Percentiles rank a stretch among this genome's conserved stretches.
Conservation (phyloP, 345 rosid genomes). For the Boechera stricta region DNA sequence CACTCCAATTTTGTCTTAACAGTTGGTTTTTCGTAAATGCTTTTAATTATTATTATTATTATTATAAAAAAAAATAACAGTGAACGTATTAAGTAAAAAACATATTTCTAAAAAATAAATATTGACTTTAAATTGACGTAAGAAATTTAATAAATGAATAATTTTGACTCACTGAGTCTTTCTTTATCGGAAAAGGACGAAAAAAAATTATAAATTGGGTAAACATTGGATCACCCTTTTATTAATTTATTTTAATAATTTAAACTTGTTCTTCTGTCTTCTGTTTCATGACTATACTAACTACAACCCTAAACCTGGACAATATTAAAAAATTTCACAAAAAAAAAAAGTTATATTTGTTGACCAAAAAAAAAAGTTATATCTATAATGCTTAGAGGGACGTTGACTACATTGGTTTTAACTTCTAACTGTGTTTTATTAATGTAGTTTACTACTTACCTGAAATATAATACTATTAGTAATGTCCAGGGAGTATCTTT, state of each 20-base stretch:
- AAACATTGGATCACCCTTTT: slow-evolving; percentile 30
- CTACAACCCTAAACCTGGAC: background rate
- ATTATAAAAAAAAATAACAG: background rate
- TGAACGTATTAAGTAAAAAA: too few relatives aligned
- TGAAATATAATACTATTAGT: background rate
- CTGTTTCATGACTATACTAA: background rate
- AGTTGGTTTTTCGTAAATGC: background rate
- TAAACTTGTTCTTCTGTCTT: slow-evolving; percentile 1
- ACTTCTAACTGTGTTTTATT: background rate
- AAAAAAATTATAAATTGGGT: background rate
- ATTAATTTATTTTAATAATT: too few relatives aligned
- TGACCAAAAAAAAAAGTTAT: too few relatives aligned
- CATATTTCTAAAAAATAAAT: too few relatives aligned
- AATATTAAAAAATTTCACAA: background rate
- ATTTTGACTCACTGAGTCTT: slow-evolving; percentile 5
- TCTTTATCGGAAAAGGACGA: slow-evolving; percentile 24
- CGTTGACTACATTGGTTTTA: slow-evolving; percentile 20
- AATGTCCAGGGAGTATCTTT: background rate
- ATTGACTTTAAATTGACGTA: too few relatives aligned
- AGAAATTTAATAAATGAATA: background rate
- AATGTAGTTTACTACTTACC: background rate
- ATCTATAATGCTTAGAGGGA: background rate
- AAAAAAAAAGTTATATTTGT: background rate
- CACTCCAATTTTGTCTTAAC: slow-evolving; percentile 27
- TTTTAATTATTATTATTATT: background rate